Conservation (phyloP, 352 stramenopile genomes). For the Globisporangium acanthophoron region DNA sequence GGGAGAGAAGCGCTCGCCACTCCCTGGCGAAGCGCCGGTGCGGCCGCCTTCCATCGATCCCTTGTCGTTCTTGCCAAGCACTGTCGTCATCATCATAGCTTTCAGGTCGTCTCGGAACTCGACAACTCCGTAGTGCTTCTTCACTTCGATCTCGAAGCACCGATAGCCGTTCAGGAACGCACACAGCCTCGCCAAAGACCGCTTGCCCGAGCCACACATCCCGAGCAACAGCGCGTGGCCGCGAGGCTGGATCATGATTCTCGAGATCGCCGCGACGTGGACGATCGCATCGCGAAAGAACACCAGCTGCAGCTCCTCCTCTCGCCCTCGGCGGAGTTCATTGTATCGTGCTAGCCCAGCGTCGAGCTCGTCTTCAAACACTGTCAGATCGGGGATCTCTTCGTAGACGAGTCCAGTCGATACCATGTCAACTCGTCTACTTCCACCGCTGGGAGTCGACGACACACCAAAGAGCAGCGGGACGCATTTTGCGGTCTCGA, state of each 20-base stretch:
- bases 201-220: constrained; percentile 82
- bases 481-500: not conserved
- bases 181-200: constrained; percentile 71
- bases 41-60: not conserved
- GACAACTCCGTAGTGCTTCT: constrained; percentile 73
- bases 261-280: constrained; percentile 78
- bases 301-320: constrained; percentile 43
- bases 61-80: constrained; percentile 22
- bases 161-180: constrained; percentile 69
- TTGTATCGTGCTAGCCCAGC: constrained; percentile 44
- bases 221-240: constrained; percentile 87
- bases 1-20: constrained; percentile 9
- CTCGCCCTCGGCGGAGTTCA: not conserved
- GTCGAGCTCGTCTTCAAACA: constrained; percentile 61
- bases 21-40: not conserved
- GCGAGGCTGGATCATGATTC: constrained; percentile 79
- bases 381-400: constrained; percentile 28
- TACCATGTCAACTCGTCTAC: not conserved
- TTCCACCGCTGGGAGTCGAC: not conserved
- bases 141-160: constrained; percentile 81
- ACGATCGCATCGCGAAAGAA: constrained; percentile 84
- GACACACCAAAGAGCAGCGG: constrained; percentile 11
- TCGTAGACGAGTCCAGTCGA: constrained; percentile 3
- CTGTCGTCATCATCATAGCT: constrained; percentile 35
- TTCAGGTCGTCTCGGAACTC: constrained; percentile 91